Percentiles rank a stretch among this genome's conserved stretches.
Evolutionary conservation across 768 basidiomycete species (phyloP).

Genomic region (Sarcomyxa edulis): DNA sequence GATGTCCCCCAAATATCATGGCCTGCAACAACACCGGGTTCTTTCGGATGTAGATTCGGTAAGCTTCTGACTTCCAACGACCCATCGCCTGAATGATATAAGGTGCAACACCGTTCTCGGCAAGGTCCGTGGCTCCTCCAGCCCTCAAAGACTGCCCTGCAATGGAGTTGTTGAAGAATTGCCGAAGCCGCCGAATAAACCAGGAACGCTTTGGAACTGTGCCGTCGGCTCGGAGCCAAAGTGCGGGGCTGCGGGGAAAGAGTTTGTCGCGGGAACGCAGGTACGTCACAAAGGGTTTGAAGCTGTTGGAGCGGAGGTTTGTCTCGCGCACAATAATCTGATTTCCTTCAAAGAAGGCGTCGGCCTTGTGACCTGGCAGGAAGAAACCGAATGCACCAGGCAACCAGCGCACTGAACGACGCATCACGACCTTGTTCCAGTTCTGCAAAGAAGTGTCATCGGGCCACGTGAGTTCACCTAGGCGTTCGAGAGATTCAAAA

Average conservation of each 20-base stretch:
- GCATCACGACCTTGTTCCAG: neutral
- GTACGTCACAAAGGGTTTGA: slow-evolving; percentile 15
- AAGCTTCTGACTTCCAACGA: slow-evolving; percentile 29
- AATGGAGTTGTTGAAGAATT: slow-evolving; percentile 12
- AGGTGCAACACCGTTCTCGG: slow-evolving; percentile 18
- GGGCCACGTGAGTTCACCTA: neutral
- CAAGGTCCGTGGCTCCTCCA: slow-evolving; percentile 32
- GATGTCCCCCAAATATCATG: too few species aligned
- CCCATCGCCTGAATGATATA: slow-evolving; percentile 29
- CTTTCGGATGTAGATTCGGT: slow-evolving; percentile 23
- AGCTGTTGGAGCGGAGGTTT: slow-evolving; percentile 8
- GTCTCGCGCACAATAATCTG: slow-evolving; percentile 9
- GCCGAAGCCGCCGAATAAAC: slow-evolving; percentile 24
- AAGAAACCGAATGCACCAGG: neutral
- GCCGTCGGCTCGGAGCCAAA: slow-evolving; percentile 28
- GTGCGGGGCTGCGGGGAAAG: slow-evolving; percentile 19
- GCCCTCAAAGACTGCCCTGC: slow-evolving; percentile 33
- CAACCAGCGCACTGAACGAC: neutral
- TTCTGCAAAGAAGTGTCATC: neutral
- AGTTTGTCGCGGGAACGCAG: slow-evolving; percentile 16
- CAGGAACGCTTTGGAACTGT: slow-evolving; percentile 25
- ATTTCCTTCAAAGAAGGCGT: slow-evolving; percentile 23
- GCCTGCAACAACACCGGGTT: slow-evolving; percentile 17
- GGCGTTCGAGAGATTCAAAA: too few species aligned
- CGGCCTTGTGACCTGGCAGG: slow-evolving; percentile 28